Base-by-base conservation (phyloP, 805 yeast genomes). In the Metschnikowia continentalis region DNA sequence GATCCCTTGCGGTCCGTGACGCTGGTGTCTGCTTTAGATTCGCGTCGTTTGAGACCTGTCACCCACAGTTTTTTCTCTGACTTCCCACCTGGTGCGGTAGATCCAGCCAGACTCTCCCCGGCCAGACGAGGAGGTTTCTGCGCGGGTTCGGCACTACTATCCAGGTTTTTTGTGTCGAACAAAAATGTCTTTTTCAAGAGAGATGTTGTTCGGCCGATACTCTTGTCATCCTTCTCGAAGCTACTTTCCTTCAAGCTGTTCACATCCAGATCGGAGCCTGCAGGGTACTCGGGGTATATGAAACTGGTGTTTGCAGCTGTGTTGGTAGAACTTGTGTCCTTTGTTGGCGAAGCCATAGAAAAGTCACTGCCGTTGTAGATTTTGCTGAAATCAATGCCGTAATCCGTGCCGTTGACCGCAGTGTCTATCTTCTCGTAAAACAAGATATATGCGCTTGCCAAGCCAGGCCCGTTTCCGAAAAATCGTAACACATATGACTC, bases 361-460 rank as follows among this genome's bases (percentile, higher is more conserved):
- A 58, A 67, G 35, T 69, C 74, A 20, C 60, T 60, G 2, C 76
- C 77, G 69, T 86, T 86, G 72, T 84, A 89, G 42, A 86, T 87
- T 10, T 94, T 90, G 64, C 87, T 84, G 54, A 90, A 73, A 65
- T 90, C 94, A 49, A 87, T 70, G 8, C 77, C 77, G 49, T 70
- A 70, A 47, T 70, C 68, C 14, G 65, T 53, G 10, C 56, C 60
- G 17, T 68, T 65, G n/a, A 76, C 72, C 54, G 82, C 84, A 20
- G 61, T 58, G 22, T 62, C 61, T 36, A 63, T 54, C 42, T 63
- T 65, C 58, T 81, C 84, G 67, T 92, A 92, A 61, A 91, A 88
- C 48, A 94, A 70, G 26, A 94, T 84, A 67, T 94, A 94, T 0
- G 98, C 98, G 26, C 96, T 86, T 0, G 97, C 90, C 61, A 89